Conservation (phyloP, 345 rosid genomes). For the Pistacia atlantica region DNA sequence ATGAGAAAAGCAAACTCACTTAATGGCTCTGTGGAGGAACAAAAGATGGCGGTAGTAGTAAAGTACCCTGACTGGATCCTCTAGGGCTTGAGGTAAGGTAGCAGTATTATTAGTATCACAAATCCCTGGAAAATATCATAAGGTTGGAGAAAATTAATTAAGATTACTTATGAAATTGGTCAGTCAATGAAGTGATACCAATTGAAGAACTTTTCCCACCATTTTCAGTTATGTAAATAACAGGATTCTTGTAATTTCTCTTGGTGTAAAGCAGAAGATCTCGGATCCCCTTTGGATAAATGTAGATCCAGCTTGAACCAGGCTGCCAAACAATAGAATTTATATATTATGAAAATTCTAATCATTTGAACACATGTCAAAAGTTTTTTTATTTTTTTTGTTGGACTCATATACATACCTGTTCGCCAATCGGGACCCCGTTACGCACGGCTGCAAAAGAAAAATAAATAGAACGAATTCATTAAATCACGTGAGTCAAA, state of each 20-base stretch:
- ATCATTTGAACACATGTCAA: neutral
- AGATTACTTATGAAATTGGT: neutral
- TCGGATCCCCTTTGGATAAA: constrained; percentile 37
- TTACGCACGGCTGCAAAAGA: constrained; percentile 32
- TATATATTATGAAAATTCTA: neutral
- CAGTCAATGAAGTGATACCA: neutral
- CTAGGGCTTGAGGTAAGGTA: constrained; percentile 29
- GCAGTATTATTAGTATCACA: constrained; percentile 33
- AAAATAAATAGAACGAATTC: neutral
- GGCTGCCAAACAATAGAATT: constrained; percentile 22
- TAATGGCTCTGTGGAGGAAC: constrained; percentile 31
- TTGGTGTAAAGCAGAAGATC: constrained; percentile 28
- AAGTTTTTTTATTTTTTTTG: neutral
- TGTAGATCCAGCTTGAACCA: constrained; percentile 30
- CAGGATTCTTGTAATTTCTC: constrained; percentile 32
- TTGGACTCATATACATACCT: constrained; percentile 18
- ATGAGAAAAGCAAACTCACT: constrained; percentile 26
- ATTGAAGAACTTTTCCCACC: constrained; percentile 23
- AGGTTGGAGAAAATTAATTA: neutral
- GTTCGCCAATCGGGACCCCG: constrained; percentile 37
- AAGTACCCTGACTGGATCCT: constrained; percentile 42
- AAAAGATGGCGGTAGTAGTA: constrained; percentile 36
- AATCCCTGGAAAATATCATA: constrained; percentile 22
- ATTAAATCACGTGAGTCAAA: neutral
- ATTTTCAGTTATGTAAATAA: constrained; percentile 45